Evolutionary conservation across 768 basidiomycete genomes (phyloP).

Genomic region (Udeniomyces megalosporus): DNA sequence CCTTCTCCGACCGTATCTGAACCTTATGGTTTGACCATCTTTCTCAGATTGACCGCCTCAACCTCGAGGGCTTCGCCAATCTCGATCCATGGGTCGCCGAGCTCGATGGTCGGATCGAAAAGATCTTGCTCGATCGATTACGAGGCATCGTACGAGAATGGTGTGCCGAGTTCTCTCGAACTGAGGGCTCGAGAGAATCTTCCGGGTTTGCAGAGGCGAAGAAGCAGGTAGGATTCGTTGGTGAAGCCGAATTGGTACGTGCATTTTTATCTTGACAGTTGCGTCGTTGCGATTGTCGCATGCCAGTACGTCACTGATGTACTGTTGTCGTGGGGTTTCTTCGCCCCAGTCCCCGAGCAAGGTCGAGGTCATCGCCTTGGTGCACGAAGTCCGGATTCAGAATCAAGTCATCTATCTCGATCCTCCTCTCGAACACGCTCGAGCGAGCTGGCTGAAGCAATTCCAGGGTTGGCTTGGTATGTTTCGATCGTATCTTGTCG

Average conservation of each 20-base stretch:
- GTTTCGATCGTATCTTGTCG: slow-evolving; percentile 13
- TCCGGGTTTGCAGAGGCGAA: slow-evolving; percentile 3
- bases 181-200: slow-evolving; percentile 39
- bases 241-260: slow-evolving; percentile 44
- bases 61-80: slow-evolving; percentile 88
- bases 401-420: slow-evolving; percentile 98
- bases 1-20: neutral
- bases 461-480: slow-evolving; percentile 76
- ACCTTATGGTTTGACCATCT: neutral
- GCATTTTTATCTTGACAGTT: no score
- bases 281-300: no score
- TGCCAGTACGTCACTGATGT: no score
- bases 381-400: slow-evolving; percentile 93
- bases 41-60: slow-evolving; percentile 70
- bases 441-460: slow-evolving; percentile 74
- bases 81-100: slow-evolving; percentile 82
- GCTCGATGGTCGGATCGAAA: slow-evolving; percentile 65
- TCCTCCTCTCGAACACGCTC: slow-evolving; percentile 88
- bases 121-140: slow-evolving; percentile 57
- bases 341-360: neutral
- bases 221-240: slow-evolving; percentile 34
- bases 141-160: slow-evolving; percentile 64
- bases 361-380: slow-evolving; percentile 64
- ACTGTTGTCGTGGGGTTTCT: no score
- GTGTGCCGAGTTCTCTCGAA: slow-evolving; percentile 70